Conservation (phyloP, 2,329 filamentous ascomycete species). For the Monosporascus sp. region DNA sequence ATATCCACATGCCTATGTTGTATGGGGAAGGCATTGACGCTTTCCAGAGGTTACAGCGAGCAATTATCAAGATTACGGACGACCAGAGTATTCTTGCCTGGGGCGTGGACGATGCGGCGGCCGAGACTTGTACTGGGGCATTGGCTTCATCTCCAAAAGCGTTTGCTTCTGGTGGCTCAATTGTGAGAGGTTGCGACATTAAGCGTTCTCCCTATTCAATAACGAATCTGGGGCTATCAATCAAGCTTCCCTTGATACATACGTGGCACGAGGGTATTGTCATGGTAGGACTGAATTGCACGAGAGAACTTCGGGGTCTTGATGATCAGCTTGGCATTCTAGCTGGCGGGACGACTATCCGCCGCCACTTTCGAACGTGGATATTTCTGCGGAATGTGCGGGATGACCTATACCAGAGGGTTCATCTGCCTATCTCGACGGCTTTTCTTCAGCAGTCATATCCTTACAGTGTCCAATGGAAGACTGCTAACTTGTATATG, state of each 20-base stretch:
- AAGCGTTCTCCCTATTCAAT: background rate
- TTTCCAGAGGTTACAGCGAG: conserved; percentile 28
- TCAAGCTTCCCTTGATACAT: conserved; percentile 2
- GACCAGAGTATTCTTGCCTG: conserved; percentile 28
- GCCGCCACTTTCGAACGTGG: conserved; percentile 9
- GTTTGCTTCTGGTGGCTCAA: conserved; percentile 15
- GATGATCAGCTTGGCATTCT: background rate
- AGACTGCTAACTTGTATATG: background rate
- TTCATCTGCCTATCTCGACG: conserved; percentile 6
- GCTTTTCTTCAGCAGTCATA: conserved; percentile 7
- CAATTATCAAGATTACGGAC: conserved; percentile 26
- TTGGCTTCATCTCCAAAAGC: conserved; percentile 9
- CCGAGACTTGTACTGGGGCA: background rate
- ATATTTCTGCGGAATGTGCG: conserved; percentile 1
- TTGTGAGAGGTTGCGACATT: conserved; percentile 2
- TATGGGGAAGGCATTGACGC: conserved; percentile 34
- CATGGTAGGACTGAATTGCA: conserved; percentile 13
- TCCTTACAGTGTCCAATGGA: background rate
- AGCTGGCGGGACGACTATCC: background rate
- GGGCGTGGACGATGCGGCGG: conserved; percentile 1
- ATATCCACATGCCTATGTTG: conserved; percentile 37
- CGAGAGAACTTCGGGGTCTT: conserved; percentile 3
- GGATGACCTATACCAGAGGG: conserved; percentile 1
- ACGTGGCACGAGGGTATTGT: background rate
- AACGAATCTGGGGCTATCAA: conserved; percentile 15